Evolutionary conservation across 2,329 filamentous ascomycete species (phyloP).

Genomic region (Cladosporium sp.): DNA sequence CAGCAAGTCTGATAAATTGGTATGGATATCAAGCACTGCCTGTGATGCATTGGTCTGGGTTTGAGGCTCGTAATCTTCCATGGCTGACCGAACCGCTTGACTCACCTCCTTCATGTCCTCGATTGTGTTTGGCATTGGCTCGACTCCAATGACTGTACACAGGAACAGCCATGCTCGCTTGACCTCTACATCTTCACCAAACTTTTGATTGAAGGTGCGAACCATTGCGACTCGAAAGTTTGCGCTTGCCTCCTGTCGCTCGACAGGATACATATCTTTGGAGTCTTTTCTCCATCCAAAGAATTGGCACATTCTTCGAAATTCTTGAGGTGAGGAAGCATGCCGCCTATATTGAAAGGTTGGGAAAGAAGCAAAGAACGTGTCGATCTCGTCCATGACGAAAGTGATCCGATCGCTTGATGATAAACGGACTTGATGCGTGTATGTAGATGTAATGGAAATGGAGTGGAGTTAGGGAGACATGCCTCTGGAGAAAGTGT

Average conservation of each 20-base stretch:
- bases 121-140: slow-evolving; percentile 10
- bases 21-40: slow-evolving; percentile 4
- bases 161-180: slow-evolving; percentile 3
- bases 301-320: background rate
- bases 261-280: background rate
- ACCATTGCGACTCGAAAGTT: slow-evolving; percentile 5
- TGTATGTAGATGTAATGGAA: background rate
- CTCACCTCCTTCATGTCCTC: slow-evolving; percentile 11
- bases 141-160: slow-evolving; percentile 1
- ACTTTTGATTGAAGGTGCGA: slow-evolving; percentile 12
- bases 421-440: background rate
- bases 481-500: background rate
- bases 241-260: background rate
- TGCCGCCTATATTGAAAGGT: background rate
- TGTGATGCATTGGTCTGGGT: slow-evolving; percentile 2
- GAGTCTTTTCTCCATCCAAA: background rate
- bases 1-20: slow-evolving; percentile 15
- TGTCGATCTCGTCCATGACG: background rate
- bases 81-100: background rate
- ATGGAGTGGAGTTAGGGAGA: background rate
- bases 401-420: background rate
- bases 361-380: background rate
- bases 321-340: background rate
- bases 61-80: background rate
- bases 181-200: slow-evolving; percentile 10